These are phyloP conservation scores for Pycnococcus provasolii DNA, from an alignment of 139 green algal species.

Conservation along the genomic window DNA sequence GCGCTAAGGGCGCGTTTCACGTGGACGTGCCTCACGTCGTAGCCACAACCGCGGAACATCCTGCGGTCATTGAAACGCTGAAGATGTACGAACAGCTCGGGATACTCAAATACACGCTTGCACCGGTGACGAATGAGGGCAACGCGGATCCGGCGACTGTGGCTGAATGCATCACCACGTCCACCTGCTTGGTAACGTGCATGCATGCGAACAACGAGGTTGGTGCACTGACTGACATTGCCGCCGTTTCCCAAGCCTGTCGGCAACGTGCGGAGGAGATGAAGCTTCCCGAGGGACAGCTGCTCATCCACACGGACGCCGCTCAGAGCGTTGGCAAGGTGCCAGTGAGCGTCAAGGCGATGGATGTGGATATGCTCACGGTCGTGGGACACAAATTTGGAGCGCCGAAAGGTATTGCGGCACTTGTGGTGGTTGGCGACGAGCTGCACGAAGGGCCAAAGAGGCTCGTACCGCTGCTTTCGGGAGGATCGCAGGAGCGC, in stretches of 20 bases:
- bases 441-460: neutral
- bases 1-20: neutral
- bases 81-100: conserved; percentile 24
- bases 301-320: conserved; percentile 58
- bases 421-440: too few species aligned
- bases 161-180: conserved; percentile 21
- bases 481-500: too few species aligned
- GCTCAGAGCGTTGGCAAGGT: conserved; percentile 68
- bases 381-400: conserved; percentile 73
- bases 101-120: conserved; percentile 37
- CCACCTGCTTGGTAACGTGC: conserved; percentile 51
- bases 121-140: conserved; percentile 43
- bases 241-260: neutral
- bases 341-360: conserved; percentile 44
- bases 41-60: conserved; percentile 54
- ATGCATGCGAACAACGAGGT: conserved; percentile 81
- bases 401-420: conserved; percentile 48
- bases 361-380: conserved; percentile 60
- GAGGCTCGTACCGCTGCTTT: too few species aligned
- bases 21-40: conserved; percentile 49
- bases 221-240: conserved; percentile 23
- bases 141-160: conserved; percentile 39
- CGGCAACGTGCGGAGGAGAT: too few species aligned
- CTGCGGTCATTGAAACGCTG: conserved; percentile 42
- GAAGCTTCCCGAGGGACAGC: conserved; percentile 12